Evolutionary conservation across 2,329 filamentous ascomycete genomes (phyloP), one percentile per base, ranked within the genome.

Genomic region (Aphanoascus verrucosus): DNA sequence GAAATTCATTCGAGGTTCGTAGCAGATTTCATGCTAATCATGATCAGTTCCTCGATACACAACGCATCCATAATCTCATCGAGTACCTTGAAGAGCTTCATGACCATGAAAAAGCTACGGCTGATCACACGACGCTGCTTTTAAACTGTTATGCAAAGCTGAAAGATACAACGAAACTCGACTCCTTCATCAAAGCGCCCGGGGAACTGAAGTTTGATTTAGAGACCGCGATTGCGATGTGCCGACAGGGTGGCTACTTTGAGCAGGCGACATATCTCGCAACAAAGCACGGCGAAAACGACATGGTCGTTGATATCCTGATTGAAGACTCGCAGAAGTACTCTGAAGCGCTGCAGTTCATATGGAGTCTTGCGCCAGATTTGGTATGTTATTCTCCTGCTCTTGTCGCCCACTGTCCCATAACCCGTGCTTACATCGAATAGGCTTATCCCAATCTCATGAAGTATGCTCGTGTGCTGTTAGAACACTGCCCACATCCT

Each of bases 121-220:
- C 89, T 1, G 93, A 98, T 60, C 93, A 98, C 62, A 98, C 93
- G 0, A 98, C 93, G 0, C 74, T 98, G 9, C 76, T 98, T 0
- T 74, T 98, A 42, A 98, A 98, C 66, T 98, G 93, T 70, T 98
- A 98, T 65, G 93, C 93, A 0, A 98, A 98, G 65, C 74, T 97
- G 14, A 98, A 98, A 68, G 93, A 98, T 65, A 91, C 95, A 4
- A 86, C 89, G 54, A 98, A 98, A 71, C 77, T 98, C 5, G 91
- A 98, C 64, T 85, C 86, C 20, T 98, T 98, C 61, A 98, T 98
- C 71, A 94, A 94, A 65, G 90, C 89, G 28, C 90, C 91, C 0
- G 89, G 87, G 1, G 90, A 96, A 62, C 78, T 96, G 41, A 96
- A 94, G 63, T 98, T 98, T 63, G 93, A 98, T 66, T 77, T 97